A percentile compares a stretch with the other conserved stretches of the same genome.
Conservation (phyloP, 306 rosid genomes). For the Lathyrus sativus region DNA sequence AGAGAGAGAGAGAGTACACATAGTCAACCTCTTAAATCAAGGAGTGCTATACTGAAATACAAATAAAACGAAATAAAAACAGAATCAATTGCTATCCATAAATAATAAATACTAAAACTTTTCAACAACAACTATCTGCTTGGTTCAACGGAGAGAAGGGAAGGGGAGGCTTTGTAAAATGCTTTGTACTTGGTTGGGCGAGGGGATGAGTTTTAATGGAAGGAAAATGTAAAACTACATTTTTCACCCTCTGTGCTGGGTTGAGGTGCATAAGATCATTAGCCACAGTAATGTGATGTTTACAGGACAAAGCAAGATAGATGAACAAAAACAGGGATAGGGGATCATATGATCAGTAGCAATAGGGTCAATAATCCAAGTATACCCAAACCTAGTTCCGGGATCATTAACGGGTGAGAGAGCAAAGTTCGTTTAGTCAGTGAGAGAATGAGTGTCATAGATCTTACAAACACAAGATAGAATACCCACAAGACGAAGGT, state of each 20-base stretch:
- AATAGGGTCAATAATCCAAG: not conserved
- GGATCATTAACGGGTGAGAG: not conserved
- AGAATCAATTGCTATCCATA: not conserved
- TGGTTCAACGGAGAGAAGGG: not conserved
- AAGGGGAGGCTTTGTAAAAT: not conserved
- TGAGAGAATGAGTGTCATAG: not conserved
- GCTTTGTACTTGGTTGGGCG: not conserved
- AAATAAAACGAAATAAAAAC: not conserved
- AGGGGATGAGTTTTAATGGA: not conserved
- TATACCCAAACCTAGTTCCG: not conserved
- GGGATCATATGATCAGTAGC: not conserved
- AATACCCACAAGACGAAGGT: not conserved
- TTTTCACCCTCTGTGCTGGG: not conserved
- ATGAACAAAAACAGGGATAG: not conserved
- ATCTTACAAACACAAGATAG: not conserved
- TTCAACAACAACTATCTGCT: not conserved
- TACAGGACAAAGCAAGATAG: not conserved
- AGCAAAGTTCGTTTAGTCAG: not conserved
- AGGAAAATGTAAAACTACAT: not conserved
- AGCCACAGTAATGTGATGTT: not conserved
- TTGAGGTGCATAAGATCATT: not conserved
- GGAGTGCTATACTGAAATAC: not conserved
- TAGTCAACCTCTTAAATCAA: not conserved
- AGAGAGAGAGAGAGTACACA: not conserved
- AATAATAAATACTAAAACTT: not conserved